A percentile compares a stretch with the other conserved stretches of the same genome.
These are phyloP conservation scores for Hapsidospora chrysogenum DNA, from an alignment of 495 filamentous ascomycete genomes.

Conservation along the genomic window DNA sequence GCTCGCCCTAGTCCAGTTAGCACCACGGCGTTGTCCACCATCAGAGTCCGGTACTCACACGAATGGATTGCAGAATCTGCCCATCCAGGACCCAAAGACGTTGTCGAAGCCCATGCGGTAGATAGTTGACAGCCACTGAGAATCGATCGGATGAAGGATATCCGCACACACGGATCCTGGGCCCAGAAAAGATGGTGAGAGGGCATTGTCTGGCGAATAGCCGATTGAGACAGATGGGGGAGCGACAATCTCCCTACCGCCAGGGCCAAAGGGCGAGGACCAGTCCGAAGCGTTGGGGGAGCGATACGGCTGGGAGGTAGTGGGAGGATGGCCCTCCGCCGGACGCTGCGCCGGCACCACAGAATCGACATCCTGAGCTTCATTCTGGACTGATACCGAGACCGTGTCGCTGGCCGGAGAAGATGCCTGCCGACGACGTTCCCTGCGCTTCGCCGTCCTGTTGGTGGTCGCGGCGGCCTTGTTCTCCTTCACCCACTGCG, in stretches of 20 bases:
- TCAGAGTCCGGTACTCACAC: neutral
- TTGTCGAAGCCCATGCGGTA: neutral
- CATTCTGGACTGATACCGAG: too few relatives aligned
- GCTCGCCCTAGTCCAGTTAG: neutral
- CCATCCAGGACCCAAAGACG: conserved; percentile 2
- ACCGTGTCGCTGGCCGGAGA: too few relatives aligned
- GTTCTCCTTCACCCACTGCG: neutral
- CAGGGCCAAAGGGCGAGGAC: neutral
- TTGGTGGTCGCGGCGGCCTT: neutral
- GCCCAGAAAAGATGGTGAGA: neutral
- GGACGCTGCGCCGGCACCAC: too few relatives aligned
- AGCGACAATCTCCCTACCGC: too few relatives aligned
- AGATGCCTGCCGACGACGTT: neutral
- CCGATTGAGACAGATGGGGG: too few relatives aligned
- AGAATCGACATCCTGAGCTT: too few relatives aligned
- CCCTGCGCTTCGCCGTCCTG: neutral
- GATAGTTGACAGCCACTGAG: neutral
- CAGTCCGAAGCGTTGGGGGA: neutral
- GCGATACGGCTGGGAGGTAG: too few relatives aligned
- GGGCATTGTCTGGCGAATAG: too few relatives aligned
- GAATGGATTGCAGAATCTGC: neutral
- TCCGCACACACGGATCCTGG: neutral
- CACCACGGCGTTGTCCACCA: neutral
- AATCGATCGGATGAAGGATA: neutral
- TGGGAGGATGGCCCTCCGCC: too few relatives aligned